Evolutionary conservation across 495 filamentous ascomycete genomes (phyloP).

Genomic region (Saxophila tyrrhenica): DNA sequence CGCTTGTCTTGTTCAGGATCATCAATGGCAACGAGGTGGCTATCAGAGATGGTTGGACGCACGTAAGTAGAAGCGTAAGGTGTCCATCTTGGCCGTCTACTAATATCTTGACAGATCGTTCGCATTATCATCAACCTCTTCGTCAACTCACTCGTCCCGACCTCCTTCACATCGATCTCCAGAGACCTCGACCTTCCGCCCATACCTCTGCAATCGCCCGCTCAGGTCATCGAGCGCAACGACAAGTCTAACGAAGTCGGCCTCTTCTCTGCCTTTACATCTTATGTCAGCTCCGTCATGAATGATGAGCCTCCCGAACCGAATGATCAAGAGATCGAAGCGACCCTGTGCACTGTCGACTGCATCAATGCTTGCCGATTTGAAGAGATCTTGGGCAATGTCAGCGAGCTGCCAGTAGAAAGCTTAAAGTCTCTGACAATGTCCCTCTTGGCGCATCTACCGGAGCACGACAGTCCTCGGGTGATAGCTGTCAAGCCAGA

Average conservation of each 20-base stretch:
- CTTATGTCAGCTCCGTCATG: constrained; percentile 95
- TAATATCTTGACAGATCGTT: constrained; percentile 48
- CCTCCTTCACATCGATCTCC: constrained; percentile 63
- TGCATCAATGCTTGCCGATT: constrained; percentile 85
- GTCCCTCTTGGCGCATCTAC: constrained; percentile 68
- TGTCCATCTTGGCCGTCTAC: not conserved
- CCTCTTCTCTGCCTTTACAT: constrained; percentile 84
- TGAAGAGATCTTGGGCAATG: constrained; percentile 69
- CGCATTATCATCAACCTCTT: constrained; percentile 93
- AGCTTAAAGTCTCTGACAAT: constrained; percentile 57
- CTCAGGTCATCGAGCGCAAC: constrained; percentile 82
- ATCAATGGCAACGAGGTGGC: constrained; percentile 70
- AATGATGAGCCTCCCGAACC: constrained; percentile 96
- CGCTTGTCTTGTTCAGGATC: constrained; percentile 84
- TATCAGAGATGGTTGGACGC: constrained; percentile 68
- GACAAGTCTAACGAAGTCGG: constrained; percentile 65
- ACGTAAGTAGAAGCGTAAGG: constrained; percentile 41
- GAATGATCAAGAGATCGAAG: constrained; percentile 92
- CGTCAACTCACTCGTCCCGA: constrained; percentile 83
- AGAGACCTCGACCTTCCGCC: constrained; percentile 63
- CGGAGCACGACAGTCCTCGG: constrained; percentile 67
- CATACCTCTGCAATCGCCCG: constrained; percentile 84
- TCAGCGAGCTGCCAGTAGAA: constrained; percentile 61
- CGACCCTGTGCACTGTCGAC: constrained; percentile 86
- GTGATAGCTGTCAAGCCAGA: constrained; percentile 86